These are phyloP conservation scores for Suhomyces prunicola DNA, from an alignment of 805 yeast species.

Conservation along the genomic window DNA sequence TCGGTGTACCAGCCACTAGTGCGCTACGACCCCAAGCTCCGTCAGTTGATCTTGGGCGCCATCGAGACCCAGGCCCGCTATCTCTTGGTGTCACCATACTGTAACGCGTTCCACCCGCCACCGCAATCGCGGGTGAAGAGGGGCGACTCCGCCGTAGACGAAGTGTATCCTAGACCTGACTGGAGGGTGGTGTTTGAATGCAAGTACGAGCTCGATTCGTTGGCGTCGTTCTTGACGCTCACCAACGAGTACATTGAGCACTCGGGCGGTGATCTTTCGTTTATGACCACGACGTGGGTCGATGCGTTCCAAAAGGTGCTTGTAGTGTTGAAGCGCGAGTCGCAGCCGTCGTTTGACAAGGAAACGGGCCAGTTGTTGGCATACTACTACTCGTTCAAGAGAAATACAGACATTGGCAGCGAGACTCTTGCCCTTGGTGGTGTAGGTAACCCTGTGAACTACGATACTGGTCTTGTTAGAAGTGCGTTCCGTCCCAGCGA, in stretches of 20 bases:
- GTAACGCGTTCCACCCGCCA: slow-evolving; percentile 93
- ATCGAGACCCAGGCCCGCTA: slow-evolving; percentile 73
- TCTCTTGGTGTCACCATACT: slow-evolving; percentile 65
- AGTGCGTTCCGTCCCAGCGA: slow-evolving; percentile 88
- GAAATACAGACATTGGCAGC: slow-evolving; percentile 71
- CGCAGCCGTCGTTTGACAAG: slow-evolving; percentile 56
- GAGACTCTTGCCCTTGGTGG: slow-evolving; percentile 82
- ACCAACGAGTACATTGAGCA: slow-evolving; percentile 65
- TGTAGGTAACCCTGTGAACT: slow-evolving; percentile 78
- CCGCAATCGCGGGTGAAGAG: slow-evolving; percentile 44
- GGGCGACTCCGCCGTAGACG: slow-evolving; percentile 55
- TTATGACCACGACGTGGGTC: slow-evolving; percentile 53
- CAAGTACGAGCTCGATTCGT: slow-evolving; percentile 82
- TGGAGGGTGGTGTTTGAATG: slow-evolving; percentile 80
- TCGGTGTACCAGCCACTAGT: slow-evolving; percentile 68
- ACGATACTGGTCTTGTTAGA: slow-evolving; percentile 66
- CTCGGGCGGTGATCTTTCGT: slow-evolving; percentile 46
- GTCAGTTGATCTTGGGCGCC: slow-evolving; percentile 66
- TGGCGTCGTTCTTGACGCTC: slow-evolving; percentile 76
- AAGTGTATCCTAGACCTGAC: slow-evolving; percentile 66
- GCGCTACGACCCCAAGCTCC: slow-evolving; percentile 46
- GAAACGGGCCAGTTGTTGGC: slow-evolving; percentile 46
- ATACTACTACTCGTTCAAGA: slow-evolving; percentile 63
- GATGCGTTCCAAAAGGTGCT: slow-evolving; percentile 53
- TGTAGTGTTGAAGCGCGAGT: slow-evolving; percentile 55